phyloP scores from a whole-genome alignment of 805 yeast genomes.

The Blastobotrys terrestris region DNA sequence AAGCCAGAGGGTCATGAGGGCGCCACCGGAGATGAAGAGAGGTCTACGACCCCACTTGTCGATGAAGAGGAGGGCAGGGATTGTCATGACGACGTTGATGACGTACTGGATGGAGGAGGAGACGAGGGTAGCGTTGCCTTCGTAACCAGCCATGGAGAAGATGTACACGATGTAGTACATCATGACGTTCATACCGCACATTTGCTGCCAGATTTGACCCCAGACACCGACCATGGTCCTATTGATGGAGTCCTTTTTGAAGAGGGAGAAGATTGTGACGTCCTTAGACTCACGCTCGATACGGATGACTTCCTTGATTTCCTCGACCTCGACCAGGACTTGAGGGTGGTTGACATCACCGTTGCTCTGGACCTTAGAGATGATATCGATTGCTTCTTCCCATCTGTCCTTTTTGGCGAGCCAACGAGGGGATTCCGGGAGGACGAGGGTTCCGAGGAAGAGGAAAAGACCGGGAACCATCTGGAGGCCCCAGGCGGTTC shows the following conservation, averaged over 20 bases:
- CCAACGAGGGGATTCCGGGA: slow-evolving; percentile 41
- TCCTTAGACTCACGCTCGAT: slow-evolving; percentile 45
- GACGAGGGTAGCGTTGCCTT: slow-evolving; percentile 44
- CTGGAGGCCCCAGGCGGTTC: slow-evolving; percentile 59
- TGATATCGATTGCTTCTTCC: slow-evolving; percentile 38
- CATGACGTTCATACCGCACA: slow-evolving; percentile 63
- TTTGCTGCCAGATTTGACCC: slow-evolving; percentile 55
- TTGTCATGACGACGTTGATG: slow-evolving; percentile 48
- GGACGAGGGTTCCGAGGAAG: slow-evolving; percentile 37
- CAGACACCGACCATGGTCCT: slow-evolving; percentile 48
- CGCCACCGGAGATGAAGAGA: slow-evolving; percentile 53
- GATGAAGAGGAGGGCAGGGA: slow-evolving; percentile 54
- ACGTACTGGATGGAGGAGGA: slow-evolving; percentile 57
- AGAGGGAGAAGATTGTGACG: slow-evolving; percentile 44
- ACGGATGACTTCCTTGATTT: slow-evolving; percentile 50
- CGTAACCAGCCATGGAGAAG: slow-evolving; percentile 59
- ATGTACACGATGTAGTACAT: slow-evolving; percentile 64
- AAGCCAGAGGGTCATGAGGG: slow-evolving; percentile 58
- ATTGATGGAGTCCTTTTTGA: slow-evolving; percentile 42
- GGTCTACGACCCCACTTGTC: slow-evolving; percentile 63
- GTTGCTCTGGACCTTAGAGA: slow-evolving; percentile 30
- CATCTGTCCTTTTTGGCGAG: slow-evolving; percentile 47
- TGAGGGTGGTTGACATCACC: slow-evolving; percentile 33
- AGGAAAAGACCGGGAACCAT: slow-evolving; percentile 47
- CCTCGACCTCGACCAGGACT: slow-evolving; percentile 50